A percentile compares a stretch with the other conserved stretches of the same genome.
Conservation (phyloP, 2,329 filamentous ascomycete species). For the Scedosporium aurantiacum region DNA sequence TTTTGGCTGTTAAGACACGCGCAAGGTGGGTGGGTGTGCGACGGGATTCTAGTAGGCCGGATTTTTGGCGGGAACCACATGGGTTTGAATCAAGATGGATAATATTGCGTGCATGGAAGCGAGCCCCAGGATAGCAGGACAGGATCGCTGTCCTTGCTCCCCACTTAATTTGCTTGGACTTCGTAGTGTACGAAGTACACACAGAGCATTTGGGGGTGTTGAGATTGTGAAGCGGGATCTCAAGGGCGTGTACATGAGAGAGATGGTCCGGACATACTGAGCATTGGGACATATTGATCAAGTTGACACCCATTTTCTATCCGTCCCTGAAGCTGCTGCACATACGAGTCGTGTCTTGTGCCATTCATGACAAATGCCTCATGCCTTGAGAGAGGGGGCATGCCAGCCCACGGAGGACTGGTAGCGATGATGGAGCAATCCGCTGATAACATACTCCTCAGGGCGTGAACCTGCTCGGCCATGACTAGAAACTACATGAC, state of each 20-base stretch:
- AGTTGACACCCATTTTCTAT: not conserved
- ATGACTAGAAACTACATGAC: too few relatives aligned
- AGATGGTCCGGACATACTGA: not conserved
- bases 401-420: too few relatives aligned
- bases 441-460: too few relatives aligned
- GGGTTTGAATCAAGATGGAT: not conserved
- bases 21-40: not conserved
- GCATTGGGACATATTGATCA: not conserved
- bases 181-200: too few relatives aligned
- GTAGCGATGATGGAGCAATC: too few relatives aligned
- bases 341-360: not conserved
- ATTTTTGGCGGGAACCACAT: not conserved
- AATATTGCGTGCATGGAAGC: not conserved
- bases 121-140: not conserved
- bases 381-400: not conserved
- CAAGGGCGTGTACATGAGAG: too few relatives aligned
- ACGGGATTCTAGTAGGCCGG: not conserved
- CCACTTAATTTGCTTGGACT: not conserved
- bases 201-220: too few relatives aligned
- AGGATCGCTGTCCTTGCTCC: not conserved
- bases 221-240: too few relatives aligned
- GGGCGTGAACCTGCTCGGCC: not conserved
- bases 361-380: not conserved
- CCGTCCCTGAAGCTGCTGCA: not conserved
- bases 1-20: not conserved